Conservation (phyloP, 2,329 filamentous ascomycete species). For the Daldinia eschscholtzii region DNA sequence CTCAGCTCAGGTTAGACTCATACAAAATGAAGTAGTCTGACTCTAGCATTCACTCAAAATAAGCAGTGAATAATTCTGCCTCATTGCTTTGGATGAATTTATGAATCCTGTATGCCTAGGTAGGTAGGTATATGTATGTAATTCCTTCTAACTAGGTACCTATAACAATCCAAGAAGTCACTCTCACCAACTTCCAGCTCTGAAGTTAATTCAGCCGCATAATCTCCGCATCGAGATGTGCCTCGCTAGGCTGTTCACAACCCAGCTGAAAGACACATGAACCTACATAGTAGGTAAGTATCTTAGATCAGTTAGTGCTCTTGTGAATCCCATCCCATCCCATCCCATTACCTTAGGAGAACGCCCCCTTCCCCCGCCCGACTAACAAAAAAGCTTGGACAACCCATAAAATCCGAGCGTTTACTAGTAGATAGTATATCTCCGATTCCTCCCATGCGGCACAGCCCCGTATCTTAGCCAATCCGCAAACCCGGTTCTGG, state of each 20-base stretch:
- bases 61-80: not conserved
- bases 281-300: not conserved
- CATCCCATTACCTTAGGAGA: too few species aligned
- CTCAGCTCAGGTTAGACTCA: not conserved
- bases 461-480: constrained; percentile 9
- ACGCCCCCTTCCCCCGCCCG: not conserved
- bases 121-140: not conserved
- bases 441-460: constrained; percentile 3
- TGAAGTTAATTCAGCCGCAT: constrained; percentile 17
- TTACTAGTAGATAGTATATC: not conserved
- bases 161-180: not conserved
- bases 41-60: not conserved
- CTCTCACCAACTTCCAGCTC: not conserved
- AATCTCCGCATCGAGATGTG: constrained; percentile 8
- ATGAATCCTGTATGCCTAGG: not conserved
- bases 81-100: not conserved
- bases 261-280: constrained; percentile 2
- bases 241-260: constrained; percentile 24
- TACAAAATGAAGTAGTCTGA: not conserved
- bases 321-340: not conserved
- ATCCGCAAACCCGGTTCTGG: constrained; percentile 8
- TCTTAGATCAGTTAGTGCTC: not conserved
- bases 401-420: not conserved
- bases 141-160: not conserved
- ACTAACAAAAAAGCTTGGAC: too few species aligned